These are phyloP conservation scores for Trypanosoma platydactyli DNA, from an alignment of 208 protist genomes.

Conservation along the genomic window DNA sequence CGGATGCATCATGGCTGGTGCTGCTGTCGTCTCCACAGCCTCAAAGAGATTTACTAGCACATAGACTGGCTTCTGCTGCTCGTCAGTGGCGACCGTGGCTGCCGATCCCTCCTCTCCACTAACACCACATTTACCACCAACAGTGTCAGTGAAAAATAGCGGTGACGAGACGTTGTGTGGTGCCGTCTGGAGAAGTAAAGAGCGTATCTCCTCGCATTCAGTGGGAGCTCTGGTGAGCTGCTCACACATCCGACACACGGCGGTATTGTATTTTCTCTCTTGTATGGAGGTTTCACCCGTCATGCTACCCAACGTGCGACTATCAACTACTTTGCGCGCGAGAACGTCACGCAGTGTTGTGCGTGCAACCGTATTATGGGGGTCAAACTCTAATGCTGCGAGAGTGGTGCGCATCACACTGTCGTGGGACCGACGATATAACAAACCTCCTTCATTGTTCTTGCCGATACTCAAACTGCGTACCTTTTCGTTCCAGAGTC, in stretches of 20 bases:
- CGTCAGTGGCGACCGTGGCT: slow-evolving; percentile 23
- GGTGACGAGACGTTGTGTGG: background rate
- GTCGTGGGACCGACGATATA: slow-evolving; percentile 37
- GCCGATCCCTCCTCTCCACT: slow-evolving; percentile 18
- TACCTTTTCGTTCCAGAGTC: slow-evolving; percentile 52
- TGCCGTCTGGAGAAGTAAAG: background rate
- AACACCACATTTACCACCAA: background rate
- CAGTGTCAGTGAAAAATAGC: background rate
- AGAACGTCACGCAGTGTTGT: slow-evolving; percentile 41
- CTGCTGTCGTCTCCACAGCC: background rate
- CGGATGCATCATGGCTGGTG: slow-evolving; percentile 16
- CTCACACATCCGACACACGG: slow-evolving; percentile 15
- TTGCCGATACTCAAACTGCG: background rate
- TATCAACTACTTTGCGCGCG: slow-evolving; percentile 7
- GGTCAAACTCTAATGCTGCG: slow-evolving; percentile 58
- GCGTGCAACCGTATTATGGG: slow-evolving; percentile 42
- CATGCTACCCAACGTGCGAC: background rate
- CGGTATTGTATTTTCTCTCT: slow-evolving; percentile 13
- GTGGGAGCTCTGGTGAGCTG: slow-evolving; percentile 10
- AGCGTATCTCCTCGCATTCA: slow-evolving; percentile 2
- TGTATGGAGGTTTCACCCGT: slow-evolving; percentile 7
- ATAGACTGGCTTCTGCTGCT: slow-evolving; percentile 15
- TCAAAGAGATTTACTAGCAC: slow-evolving; percentile 14
- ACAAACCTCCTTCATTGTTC: slow-evolving; percentile 4
- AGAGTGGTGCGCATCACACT: slow-evolving; percentile 53